These are phyloP conservation scores for Tillandsia leiboldiana DNA, from an alignment of 176 grass and related monocot genomes.

Conservation along the genomic window DNA sequence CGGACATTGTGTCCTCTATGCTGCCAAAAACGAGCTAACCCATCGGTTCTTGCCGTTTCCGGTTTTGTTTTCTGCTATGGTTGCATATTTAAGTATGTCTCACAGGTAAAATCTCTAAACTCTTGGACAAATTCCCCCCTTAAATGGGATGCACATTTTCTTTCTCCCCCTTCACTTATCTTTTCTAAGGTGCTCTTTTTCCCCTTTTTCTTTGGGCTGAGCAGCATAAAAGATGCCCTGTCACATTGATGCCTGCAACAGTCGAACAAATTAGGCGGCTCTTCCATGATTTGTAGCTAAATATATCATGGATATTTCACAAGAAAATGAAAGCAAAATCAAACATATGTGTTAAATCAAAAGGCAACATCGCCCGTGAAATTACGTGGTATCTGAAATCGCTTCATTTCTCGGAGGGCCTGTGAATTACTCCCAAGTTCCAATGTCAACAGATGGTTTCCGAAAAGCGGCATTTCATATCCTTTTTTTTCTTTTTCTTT, in stretches of 20 bases:
- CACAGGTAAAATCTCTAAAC: slow-evolving; percentile 44
- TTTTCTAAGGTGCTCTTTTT: not conserved
- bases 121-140: not conserved
- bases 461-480: not conserved
- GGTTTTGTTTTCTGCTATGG: slow-evolving; percentile 99
- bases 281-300: slow-evolving; percentile 79
- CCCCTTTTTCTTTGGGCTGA: not conserved
- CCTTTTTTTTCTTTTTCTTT: not conserved
- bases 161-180: not conserved
- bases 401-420: not conserved
- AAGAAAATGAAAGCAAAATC: not conserved
- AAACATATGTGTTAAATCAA: not conserved
- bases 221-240: slow-evolving; percentile 90
- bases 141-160: not conserved
- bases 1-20: slow-evolving; percentile 63
- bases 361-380: slow-evolving; percentile 3
- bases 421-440: not conserved
- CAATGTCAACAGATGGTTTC: not conserved
- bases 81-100: slow-evolving; percentile 92
- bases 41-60: slow-evolving; percentile 84
- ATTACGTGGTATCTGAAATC: not conserved
- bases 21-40: slow-evolving; percentile 78
- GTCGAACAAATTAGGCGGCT: slow-evolving; percentile 88
- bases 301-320: not conserved
- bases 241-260: slow-evolving; percentile 58